Conservation (phyloP, 129 eudicot species). For the Oenanthe sinensis region DNA sequence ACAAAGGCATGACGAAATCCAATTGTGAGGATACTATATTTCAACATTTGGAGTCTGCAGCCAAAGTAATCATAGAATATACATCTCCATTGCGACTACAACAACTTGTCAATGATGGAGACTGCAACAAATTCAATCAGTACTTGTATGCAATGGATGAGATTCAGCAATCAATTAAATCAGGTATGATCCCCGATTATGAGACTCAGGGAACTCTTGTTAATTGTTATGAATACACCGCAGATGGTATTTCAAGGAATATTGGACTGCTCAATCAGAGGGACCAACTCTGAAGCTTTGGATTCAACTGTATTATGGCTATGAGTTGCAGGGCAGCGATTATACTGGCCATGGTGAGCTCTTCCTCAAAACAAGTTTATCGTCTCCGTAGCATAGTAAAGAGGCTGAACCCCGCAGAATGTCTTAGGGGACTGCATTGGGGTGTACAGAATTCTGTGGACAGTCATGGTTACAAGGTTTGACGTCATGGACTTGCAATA, state of each 20-base stretch:
- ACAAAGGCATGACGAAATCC: neutral
- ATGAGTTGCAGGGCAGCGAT: constrained; percentile 1
- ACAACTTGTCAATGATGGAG: neutral
- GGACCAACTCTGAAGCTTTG: neutral
- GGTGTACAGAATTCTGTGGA: no score
- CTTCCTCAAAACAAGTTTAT: neutral
- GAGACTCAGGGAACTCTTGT: neutral
- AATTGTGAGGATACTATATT: no score
- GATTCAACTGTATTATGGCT: neutral
- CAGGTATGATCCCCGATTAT: neutral
- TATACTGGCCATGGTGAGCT: neutral
- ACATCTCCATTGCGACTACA: neutral
- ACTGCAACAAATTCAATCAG: neutral
- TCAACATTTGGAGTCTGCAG: neutral
- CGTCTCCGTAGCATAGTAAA: neutral
- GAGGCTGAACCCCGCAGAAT: constrained; percentile 1
- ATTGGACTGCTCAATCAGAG: neutral
- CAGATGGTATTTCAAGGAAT: neutral
- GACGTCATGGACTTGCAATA: no score
- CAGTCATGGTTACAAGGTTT: no score
- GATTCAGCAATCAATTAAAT: neutral
- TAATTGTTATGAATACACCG: neutral
- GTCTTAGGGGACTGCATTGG: no score
- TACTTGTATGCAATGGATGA: neutral
- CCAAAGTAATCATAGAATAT: neutral